Evolutionary conservation across 169 alveolate genomes (phyloP).

Genomic region (Eimeria praecox): DNA sequence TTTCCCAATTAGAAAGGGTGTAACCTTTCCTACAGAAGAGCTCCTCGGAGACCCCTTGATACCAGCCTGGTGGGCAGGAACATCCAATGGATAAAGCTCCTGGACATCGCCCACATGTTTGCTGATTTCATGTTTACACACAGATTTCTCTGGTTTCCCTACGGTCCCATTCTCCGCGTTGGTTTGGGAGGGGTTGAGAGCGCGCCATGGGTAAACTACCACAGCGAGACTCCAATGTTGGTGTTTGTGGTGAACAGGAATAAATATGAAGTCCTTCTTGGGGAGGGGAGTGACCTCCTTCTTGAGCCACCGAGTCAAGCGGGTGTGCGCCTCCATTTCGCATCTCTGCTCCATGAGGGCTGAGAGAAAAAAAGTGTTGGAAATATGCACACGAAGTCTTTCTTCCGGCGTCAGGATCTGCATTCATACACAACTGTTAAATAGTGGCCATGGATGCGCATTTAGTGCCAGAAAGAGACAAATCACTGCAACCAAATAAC

Average conservation of each 20-base stretch:
- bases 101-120: not conserved
- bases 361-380: slow-evolving; percentile 69
- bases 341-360: slow-evolving; percentile 34
- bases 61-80: slow-evolving; percentile 8
- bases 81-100: not conserved
- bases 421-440: not conserved
- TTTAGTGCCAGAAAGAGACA: not conserved
- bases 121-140: slow-evolving; percentile 22
- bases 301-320: slow-evolving; percentile 74
- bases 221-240: slow-evolving; percentile 79
- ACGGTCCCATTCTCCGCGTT: not conserved
- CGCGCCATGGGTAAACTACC: slow-evolving; percentile 44
- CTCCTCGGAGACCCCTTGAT: not conserved
- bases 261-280: slow-evolving; percentile 50
- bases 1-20: not conserved
- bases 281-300: slow-evolving; percentile 66
- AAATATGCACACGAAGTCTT: slow-evolving; percentile 57
- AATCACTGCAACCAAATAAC: not conserved
- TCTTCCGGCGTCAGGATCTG: slow-evolving; percentile 73
- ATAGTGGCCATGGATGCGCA: not conserved
- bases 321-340: slow-evolving; percentile 69
- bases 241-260: slow-evolving; percentile 72
- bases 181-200: slow-evolving; percentile 36
- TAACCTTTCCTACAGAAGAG: not conserved
- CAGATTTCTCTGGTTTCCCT: not conserved